Conservation (phyloP, 768 basidiomycete species). For the Serendipita sp. region DNA sequence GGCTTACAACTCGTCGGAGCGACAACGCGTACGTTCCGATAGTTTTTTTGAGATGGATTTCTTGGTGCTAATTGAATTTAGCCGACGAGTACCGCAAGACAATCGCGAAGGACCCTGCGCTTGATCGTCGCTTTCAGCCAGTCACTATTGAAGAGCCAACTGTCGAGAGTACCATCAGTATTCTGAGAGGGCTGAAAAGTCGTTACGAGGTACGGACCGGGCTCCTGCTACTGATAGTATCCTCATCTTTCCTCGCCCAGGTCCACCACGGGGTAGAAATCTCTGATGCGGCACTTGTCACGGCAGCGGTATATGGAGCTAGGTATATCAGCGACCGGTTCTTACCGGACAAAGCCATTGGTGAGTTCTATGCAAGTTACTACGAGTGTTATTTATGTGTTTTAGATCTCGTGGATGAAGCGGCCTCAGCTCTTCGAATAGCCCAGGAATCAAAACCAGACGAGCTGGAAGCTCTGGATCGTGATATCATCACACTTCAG, state of each 20-base stretch:
- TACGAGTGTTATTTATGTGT: constrained; percentile 3
- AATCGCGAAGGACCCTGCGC: constrained; percentile 81
- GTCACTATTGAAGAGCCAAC: constrained; percentile 80
- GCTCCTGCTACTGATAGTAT: constrained; percentile 16
- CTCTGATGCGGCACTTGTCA: constrained; percentile 74
- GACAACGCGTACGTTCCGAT: constrained; percentile 51
- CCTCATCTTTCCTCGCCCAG: constrained; percentile 68
- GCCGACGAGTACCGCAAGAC: constrained; percentile 84
- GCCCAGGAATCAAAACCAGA: constrained; percentile 84
- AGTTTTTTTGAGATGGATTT: not conserved
- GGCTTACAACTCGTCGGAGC: constrained; percentile 83
- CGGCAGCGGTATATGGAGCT: constrained; percentile 71
- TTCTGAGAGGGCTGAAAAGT: not conserved
- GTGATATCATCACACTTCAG: constrained; percentile 72
- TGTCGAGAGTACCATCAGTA: constrained; percentile 53
- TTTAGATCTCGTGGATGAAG: constrained; percentile 79
- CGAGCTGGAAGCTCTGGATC: constrained; percentile 62
- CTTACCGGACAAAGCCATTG: constrained; percentile 77
- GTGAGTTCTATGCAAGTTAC: not conserved
- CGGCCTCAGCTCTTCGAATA: constrained; percentile 69
- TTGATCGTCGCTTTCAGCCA: constrained; percentile 83
- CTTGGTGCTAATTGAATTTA: constrained; percentile 14
- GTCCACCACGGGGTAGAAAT: constrained; percentile 92
- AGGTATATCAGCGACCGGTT: constrained; percentile 79
- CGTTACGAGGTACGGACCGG: not conserved